These are phyloP conservation scores for Sophora flavescens DNA, from an alignment of 306 rosid species.

Conservation along the genomic window DNA sequence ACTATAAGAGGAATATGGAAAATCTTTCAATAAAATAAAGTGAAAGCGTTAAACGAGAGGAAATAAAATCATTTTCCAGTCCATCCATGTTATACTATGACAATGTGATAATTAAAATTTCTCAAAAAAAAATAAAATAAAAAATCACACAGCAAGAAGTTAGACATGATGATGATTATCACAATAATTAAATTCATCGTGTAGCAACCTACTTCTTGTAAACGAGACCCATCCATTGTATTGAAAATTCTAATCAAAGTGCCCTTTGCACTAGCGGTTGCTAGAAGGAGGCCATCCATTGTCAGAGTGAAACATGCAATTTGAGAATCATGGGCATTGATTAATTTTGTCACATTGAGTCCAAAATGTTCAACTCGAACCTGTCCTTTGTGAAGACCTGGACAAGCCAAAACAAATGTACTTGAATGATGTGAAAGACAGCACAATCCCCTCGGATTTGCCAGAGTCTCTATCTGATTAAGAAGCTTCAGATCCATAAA, in stretches of 20 bases:
- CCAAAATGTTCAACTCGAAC: slow-evolving; percentile 93
- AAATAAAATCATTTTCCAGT: slow-evolving; percentile 24
- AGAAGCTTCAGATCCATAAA: slow-evolving; percentile 87
- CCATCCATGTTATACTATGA: slow-evolving; percentile 18
- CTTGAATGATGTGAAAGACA: slow-evolving; percentile 79
- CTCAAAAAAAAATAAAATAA: background rate
- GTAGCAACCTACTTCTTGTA: slow-evolving; percentile 81
- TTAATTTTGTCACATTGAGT: slow-evolving; percentile 73
- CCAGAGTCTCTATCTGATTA: slow-evolving; percentile 86
- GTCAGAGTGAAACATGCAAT: slow-evolving; percentile 86
- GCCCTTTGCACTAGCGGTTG: slow-evolving; percentile 94
- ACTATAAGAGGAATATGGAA: slow-evolving; percentile 13
- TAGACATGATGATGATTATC: slow-evolving; percentile 31
- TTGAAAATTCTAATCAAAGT: slow-evolving; percentile 95
- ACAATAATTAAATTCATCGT: slow-evolving; percentile 32
- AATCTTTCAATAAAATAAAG: background rate
- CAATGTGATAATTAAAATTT: slow-evolving; percentile 6
- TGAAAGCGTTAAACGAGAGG: background rate
- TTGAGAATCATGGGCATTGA: slow-evolving; percentile 85
- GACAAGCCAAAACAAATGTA: slow-evolving; percentile 93
- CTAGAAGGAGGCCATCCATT: slow-evolving; percentile 95
- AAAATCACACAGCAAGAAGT: slow-evolving; percentile 29
- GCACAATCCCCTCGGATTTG: slow-evolving; percentile 90
- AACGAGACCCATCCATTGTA: slow-evolving; percentile 90
- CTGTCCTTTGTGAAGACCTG: slow-evolving; percentile 80